Percentiles rank a stretch among this genome's conserved stretches.
phyloP scores from a whole-genome alignment of 129 eudicot species.

The Dittrichia graveolens region DNA sequence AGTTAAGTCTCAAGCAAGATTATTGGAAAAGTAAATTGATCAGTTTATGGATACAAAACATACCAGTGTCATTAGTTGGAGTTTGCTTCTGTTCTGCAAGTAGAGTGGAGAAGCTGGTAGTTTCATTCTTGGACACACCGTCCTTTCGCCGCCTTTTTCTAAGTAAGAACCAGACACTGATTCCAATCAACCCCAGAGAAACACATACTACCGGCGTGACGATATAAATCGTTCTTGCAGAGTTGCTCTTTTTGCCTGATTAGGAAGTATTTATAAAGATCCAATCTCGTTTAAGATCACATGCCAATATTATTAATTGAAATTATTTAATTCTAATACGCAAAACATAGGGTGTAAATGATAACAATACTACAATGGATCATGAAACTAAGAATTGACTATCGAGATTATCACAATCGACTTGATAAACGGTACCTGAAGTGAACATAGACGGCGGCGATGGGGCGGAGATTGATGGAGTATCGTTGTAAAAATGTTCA shows the following conservation, averaged over 20 bases:
- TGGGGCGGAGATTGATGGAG: constrained; percentile 11
- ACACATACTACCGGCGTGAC: constrained; percentile 20
- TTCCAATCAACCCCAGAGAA: constrained; percentile 23
- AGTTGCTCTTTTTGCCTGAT: constrained; percentile 27
- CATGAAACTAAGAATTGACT: not conserved
- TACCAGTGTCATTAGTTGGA: constrained; percentile 32
- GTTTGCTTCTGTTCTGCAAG: constrained; percentile 24
- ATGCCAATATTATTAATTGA: not conserved
- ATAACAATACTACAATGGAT: not conserved
- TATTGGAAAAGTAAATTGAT: not conserved
- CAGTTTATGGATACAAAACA: not conserved
- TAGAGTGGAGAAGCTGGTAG: constrained; percentile 29
- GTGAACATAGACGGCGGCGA: constrained; percentile 10
- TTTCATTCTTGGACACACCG: constrained; percentile 14
- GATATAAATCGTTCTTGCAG: constrained; percentile 15
- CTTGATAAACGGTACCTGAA: constrained; percentile 24
- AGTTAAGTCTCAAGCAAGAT: not conserved
- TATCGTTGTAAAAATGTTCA: constrained; percentile 34
- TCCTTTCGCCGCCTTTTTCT: constrained; percentile 1
- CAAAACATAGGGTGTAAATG: too few relatives aligned
- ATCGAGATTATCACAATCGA: not conserved
- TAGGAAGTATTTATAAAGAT: constrained; percentile 12
- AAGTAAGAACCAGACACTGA: constrained; percentile 24
- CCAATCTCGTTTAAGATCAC: not conserved
- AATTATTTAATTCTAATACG: not conserved